A percentile compares a stretch with the other conserved stretches of the same genome.
These are phyloP conservation scores for Stemphylium lycopersici DNA, from an alignment of 2,329 filamentous ascomycete genomes.

Conservation along the genomic window DNA sequence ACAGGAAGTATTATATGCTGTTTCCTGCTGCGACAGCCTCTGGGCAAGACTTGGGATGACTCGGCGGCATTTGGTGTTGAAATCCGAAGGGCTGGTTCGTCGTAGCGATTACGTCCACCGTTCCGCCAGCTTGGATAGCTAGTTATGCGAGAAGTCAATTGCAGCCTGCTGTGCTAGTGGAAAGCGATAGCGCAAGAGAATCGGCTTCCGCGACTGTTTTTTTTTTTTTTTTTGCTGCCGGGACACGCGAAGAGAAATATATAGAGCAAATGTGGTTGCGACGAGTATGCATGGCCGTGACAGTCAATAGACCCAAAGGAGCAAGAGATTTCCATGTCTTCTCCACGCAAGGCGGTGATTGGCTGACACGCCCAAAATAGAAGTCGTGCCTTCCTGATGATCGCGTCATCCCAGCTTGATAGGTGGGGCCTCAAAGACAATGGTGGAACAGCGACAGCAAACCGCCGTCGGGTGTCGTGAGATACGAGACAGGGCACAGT, in stretches of 20 bases:
- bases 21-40: neutral
- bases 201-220: neutral
- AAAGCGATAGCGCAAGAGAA: neutral
- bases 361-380: slow-evolving; percentile 29
- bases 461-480: slow-evolving; percentile 11
- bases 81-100: slow-evolving; percentile 13
- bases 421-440: slow-evolving; percentile 22
- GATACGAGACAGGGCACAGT: slow-evolving; percentile 13
- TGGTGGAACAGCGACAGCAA: slow-evolving; percentile 26
- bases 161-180: slow-evolving; percentile 1
- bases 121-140: slow-evolving; percentile 16
- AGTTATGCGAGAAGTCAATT: slow-evolving; percentile 23
- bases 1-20: neutral
- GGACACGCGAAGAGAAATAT: neutral
- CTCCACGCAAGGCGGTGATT: slow-evolving; percentile 11
- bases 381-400: slow-evolving; percentile 10
- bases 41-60: neutral
- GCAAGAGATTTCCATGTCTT: slow-evolving; percentile 20
- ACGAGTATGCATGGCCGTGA: slow-evolving; percentile 8
- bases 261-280: neutral
- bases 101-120: slow-evolving; percentile 9
- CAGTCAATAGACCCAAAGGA: slow-evolving; percentile 15
- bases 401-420: slow-evolving; percentile 28
- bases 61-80: neutral
- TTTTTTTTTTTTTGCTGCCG: neutral